Conservation (phyloP, 1,284 basidiomycete genomes). For the Paramarasmius palmivorus region DNA sequence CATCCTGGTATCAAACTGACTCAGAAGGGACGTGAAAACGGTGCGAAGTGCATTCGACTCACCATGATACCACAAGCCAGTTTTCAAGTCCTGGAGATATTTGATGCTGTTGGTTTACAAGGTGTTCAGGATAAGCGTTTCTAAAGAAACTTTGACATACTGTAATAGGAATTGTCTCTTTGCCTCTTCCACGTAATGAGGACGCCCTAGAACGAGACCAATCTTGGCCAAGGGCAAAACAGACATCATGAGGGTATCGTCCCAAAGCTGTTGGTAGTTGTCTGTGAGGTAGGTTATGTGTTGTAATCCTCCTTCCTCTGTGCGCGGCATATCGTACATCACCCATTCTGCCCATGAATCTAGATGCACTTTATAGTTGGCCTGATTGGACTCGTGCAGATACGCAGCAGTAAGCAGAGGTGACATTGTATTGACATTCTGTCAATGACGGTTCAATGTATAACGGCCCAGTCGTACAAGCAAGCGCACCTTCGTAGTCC, state of each 20-base stretch:
- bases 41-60: conserved; percentile 21
- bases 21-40: no score
- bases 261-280: conserved; percentile 63
- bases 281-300: conserved; percentile 59
- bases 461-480: not conserved
- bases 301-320: conserved; percentile 60
- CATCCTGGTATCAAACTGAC: conserved; percentile 32
- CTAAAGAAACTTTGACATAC: conserved; percentile 32
- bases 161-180: conserved; percentile 61
- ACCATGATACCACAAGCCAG: conserved; percentile 58
- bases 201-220: conserved; percentile 54
- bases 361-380: conserved; percentile 44
- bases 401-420: conserved; percentile 60
- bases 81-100: conserved; percentile 49
- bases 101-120: conserved; percentile 35
- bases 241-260: conserved; percentile 70
- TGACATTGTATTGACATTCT: conserved; percentile 71
- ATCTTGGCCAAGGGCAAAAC: conserved; percentile 64
- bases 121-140: not conserved
- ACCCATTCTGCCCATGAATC: conserved; percentile 70
- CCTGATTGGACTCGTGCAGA: conserved; percentile 43
- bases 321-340: conserved; percentile 59
- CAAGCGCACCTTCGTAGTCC: conserved; percentile 49
- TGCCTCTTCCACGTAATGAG: conserved; percentile 61
- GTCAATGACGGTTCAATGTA: not conserved